Conservation (phyloP, 1,284 basidiomycete genomes). For the Apiotrichum siamense region DNA sequence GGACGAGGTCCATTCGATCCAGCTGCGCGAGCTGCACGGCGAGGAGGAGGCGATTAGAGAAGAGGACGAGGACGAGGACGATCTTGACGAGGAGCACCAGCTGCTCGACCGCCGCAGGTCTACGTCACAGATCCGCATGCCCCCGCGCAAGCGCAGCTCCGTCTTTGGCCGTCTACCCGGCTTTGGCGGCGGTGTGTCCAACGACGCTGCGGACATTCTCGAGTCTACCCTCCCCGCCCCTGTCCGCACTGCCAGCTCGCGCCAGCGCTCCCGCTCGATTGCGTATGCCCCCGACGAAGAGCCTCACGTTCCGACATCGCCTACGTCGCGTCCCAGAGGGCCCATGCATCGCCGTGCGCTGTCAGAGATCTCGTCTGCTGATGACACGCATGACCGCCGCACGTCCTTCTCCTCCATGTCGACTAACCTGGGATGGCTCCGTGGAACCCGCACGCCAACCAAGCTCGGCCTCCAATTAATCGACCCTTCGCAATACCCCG, state of each 20-base stretch:
- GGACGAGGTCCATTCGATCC: slow-evolving; percentile 60
- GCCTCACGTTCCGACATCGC: slow-evolving; percentile 11
- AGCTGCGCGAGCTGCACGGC: slow-evolving; percentile 56
- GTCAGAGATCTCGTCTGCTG: slow-evolving; percentile 27
- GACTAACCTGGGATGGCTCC: neutral
- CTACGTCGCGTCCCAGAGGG: slow-evolving; percentile 4
- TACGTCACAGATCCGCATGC: slow-evolving; percentile 11
- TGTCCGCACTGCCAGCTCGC: slow-evolving; percentile 10
- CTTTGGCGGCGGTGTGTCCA: slow-evolving; percentile 7
- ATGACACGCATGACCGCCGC: slow-evolving; percentile 29
- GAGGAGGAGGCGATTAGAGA: slow-evolving; percentile 51
- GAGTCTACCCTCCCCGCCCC: slow-evolving; percentile 35
- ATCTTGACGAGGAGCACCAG: slow-evolving; percentile 51
- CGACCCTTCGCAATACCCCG: slow-evolving; percentile 30
- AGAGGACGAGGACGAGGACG: slow-evolving; percentile 54
- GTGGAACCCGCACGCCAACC: neutral
- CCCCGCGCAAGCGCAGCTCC: slow-evolving; percentile 16
- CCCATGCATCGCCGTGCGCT: slow-evolving; percentile 17
- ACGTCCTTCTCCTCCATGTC: slow-evolving; percentile 28
- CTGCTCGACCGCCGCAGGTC: slow-evolving; percentile 12
- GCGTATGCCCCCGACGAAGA: neutral
- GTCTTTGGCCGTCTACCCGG: slow-evolving; percentile 20
- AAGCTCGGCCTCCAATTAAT: slow-evolving; percentile 25
- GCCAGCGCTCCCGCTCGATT: slow-evolving; percentile 16
- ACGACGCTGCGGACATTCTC: slow-evolving; percentile 39